A percentile compares a stretch with the other conserved stretches of the same genome.
Evolutionary conservation across 306 rosid species (phyloP).

Genomic region (Pterocarpus macrocarpus): DNA sequence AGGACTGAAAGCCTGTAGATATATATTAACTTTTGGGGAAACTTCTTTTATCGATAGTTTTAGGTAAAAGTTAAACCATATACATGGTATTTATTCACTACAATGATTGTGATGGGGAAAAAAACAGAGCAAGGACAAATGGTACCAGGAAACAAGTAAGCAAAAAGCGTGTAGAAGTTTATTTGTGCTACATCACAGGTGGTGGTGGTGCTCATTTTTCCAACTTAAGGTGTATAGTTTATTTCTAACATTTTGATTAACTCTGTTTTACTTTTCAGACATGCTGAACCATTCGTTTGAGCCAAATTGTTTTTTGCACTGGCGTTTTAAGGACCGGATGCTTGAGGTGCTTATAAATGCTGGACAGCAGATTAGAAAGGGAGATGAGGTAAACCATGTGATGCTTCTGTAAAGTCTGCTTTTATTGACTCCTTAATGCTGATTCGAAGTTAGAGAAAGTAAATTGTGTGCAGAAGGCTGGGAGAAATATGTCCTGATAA

Average conservation of each 20-base stretch:
- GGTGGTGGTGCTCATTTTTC: slow-evolving; percentile 10
- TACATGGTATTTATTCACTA: neutral
- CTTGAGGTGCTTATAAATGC: slow-evolving; percentile 98
- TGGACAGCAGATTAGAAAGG: slow-evolving; percentile 82
- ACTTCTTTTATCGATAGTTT: neutral
- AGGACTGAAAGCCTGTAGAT: neutral
- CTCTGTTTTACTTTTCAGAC: slow-evolving; percentile 62
- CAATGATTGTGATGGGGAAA: neutral
- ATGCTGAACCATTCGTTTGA: slow-evolving; percentile 96
- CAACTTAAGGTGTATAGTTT: neutral
- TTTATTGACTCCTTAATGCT: slow-evolving; percentile 30
- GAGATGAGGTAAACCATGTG: slow-evolving; percentile 80
- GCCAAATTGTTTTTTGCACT: slow-evolving; percentile 96
- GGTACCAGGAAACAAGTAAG: neutral
- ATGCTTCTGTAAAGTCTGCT: slow-evolving; percentile 17
- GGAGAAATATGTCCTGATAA: neutral
- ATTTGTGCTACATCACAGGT: slow-evolving; percentile 12
- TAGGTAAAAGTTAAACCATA: no score
- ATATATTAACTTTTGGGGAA: neutral
- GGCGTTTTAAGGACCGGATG: slow-evolving; percentile 98
- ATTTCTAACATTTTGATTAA: slow-evolving; percentile 37
- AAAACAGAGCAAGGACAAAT: neutral
- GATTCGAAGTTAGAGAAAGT: slow-evolving; percentile 4
- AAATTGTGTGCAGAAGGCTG: neutral
- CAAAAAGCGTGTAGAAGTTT: neutral